Conservation (phyloP, 768 basidiomycete genomes). For the Trametes sanguinea region DNA sequence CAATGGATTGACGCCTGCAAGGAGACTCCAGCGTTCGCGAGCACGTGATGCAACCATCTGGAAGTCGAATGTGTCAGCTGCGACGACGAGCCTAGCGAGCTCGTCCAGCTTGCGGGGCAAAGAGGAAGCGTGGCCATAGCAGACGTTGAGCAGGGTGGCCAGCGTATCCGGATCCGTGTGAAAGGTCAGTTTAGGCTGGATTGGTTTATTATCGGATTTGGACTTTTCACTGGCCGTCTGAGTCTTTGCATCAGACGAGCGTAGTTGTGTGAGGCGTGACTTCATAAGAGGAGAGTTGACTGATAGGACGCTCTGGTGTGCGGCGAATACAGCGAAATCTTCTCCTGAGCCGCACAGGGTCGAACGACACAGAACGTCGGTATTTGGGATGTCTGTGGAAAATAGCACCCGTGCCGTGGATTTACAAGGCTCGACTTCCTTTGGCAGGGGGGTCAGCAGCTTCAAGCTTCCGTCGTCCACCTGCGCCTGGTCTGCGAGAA, state of each 20-base stretch:
- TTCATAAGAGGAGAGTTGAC: conserved; percentile 37
- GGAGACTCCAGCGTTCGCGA: neutral
- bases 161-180: neutral
- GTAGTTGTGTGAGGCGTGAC: neutral
- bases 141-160: neutral
- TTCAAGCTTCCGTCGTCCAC: neutral
- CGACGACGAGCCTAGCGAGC: neutral
- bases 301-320: conserved; percentile 36
- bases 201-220: neutral
- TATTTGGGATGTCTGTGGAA: neutral
- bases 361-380: conserved; percentile 55
- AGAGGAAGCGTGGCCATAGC: neutral
- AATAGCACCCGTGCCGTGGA: neutral
- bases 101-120: neutral
- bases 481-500: neutral
- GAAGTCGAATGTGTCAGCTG: neutral
- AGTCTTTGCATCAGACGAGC: too few species aligned
- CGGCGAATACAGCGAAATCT: conserved; percentile 36
- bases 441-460: neutral
- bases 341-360: conserved; percentile 42
- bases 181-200: neutral
- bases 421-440: neutral
- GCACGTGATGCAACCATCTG: neutral
- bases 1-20: neutral
- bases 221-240: too few species aligned